Percentiles rank a stretch among this genome's conserved stretches.
These are phyloP conservation scores for Colletotrichum musicola DNA, from an alignment of 2,329 filamentous ascomycete genomes.

Conservation along the genomic window DNA sequence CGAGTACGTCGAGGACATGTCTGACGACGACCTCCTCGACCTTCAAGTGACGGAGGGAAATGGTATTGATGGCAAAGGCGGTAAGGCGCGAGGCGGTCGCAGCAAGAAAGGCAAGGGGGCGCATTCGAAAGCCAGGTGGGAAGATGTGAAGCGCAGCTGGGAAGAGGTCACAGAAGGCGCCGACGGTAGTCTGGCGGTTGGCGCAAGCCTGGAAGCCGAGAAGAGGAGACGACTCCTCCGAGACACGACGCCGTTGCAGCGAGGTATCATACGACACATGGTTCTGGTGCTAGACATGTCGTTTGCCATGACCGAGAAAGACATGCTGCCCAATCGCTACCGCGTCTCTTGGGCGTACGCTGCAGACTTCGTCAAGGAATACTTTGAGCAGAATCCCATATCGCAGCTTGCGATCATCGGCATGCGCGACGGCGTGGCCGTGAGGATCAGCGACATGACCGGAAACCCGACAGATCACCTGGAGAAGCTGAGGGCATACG, in stretches of 20 bases:
- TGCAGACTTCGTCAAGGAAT: slow-evolving; percentile 90
- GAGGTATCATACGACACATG: slow-evolving; percentile 97
- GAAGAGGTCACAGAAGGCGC: slow-evolving; percentile 83
- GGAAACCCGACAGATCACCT: slow-evolving; percentile 94
- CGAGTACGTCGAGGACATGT: slow-evolving; percentile 75
- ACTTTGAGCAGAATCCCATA: slow-evolving; percentile 98
- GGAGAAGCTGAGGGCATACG: slow-evolving; percentile 76
- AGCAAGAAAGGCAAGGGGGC: slow-evolving; percentile 48
- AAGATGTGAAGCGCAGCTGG: slow-evolving; percentile 76
- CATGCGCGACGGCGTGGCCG: slow-evolving; percentile 91
- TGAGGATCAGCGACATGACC: slow-evolving; percentile 88
- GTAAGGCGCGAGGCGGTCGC: slow-evolving; percentile 18
- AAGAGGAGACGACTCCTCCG: slow-evolving; percentile 85
- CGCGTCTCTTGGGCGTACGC: slow-evolving; percentile 86
- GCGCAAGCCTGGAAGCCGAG: slow-evolving; percentile 82
- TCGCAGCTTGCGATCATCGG: slow-evolving; percentile 93
- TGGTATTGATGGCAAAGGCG: background rate
- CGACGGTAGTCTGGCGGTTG: slow-evolving; percentile 83
- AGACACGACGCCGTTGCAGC: slow-evolving; percentile 94
- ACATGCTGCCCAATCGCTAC: slow-evolving; percentile 89
- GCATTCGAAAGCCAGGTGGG: slow-evolving; percentile 70
- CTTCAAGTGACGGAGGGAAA: slow-evolving; percentile 55
- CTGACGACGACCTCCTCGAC: slow-evolving; percentile 73
- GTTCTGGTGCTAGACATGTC: slow-evolving; percentile 93
- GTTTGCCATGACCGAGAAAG: slow-evolving; percentile 94